Percentiles rank a stretch among this genome's conserved stretches.
Conservation (phyloP, 106 monocot species). For the Narthecium ossifragum region DNA sequence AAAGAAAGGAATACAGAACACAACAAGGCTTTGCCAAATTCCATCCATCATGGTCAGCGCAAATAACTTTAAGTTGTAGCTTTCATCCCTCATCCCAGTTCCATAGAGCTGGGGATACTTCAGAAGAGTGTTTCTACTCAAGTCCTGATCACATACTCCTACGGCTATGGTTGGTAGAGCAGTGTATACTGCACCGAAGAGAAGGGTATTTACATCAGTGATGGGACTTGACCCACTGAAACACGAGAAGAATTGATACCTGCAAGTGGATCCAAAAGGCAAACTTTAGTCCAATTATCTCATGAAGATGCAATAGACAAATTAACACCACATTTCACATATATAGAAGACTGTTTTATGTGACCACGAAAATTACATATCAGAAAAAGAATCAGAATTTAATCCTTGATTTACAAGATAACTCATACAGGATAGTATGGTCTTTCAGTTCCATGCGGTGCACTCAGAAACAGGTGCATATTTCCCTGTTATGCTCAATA, state of each 20-base stretch:
- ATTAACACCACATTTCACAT: too few species aligned
- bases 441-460: too few species aligned
- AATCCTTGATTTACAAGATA: too few species aligned
- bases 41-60: constrained; percentile 60
- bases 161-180: constrained; percentile 77
- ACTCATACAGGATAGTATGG: too few species aligned
- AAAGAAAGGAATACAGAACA: constrained; percentile 60
- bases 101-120: constrained; percentile 83
- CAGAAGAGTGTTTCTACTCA: constrained; percentile 71
- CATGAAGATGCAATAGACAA: too few species aligned
- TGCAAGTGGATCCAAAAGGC: too few species aligned
- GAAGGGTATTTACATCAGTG: constrained; percentile 54
- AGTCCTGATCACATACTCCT: constrained; percentile 78
- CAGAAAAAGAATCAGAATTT: too few species aligned
- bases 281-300: too few species aligned
- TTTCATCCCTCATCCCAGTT: constrained; percentile 75
- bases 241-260: constrained; percentile 74
- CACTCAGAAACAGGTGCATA: too few species aligned
- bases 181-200: constrained; percentile 70
- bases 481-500: too few species aligned
- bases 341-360: too few species aligned
- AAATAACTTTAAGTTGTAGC: constrained; percentile 73
- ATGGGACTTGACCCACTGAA: constrained; percentile 58
- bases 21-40: constrained; percentile 71
- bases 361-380: too few species aligned